Percentiles rank a stretch among this genome's conserved stretches.
Evolutionary conservation across 768 basidiomycete species (phyloP).

Genomic region (Holtermannia corniformis): DNA sequence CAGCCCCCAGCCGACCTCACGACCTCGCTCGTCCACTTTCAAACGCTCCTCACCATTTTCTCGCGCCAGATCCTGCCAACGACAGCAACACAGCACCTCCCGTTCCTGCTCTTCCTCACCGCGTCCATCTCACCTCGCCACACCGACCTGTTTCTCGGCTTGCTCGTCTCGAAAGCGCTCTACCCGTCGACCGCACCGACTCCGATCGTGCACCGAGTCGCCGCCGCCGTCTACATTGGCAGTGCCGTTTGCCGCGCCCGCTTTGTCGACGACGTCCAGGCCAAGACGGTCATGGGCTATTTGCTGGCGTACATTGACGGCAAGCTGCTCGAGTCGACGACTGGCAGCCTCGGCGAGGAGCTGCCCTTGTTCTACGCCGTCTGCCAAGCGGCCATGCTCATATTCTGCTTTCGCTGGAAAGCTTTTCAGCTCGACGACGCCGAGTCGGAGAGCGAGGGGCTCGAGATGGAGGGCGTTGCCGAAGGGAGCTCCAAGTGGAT

Average conservation of each 20-base stretch:
- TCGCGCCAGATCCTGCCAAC: conserved; percentile 87
- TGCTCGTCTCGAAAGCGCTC: conserved; percentile 84
- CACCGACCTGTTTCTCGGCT: conserved; percentile 84
- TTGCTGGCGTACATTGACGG: conserved; percentile 74
- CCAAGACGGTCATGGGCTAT: conserved; percentile 65
- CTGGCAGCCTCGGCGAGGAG: conserved; percentile 44
- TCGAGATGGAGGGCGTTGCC: conserved; percentile 13
- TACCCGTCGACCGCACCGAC: conserved; percentile 46
- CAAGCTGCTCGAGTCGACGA: conserved; percentile 59
- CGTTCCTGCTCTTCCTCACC: conserved; percentile 94
- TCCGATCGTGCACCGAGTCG: conserved; percentile 63
- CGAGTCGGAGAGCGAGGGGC: conserved; percentile 20
- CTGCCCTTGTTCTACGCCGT: conserved; percentile 80
- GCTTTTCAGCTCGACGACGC: conserved; percentile 55
- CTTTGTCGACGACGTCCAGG: conserved; percentile 67
- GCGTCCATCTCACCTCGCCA: conserved; percentile 81
- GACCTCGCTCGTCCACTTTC: conserved; percentile 56
- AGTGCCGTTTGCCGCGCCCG: conserved; percentile 81
- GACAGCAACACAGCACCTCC: conserved; percentile 93
- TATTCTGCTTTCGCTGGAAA: conserved; percentile 96
- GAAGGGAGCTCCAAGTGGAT: conserved; percentile 58
- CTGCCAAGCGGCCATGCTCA: conserved; percentile 80
- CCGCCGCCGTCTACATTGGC: conserved; percentile 88
- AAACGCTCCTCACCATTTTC: conserved; percentile 82
- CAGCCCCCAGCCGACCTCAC: conserved; percentile 14